These are phyloP conservation scores for Oryza glumipatula DNA, from an alignment of 176 grass and related monocot species.

Conservation along the genomic window DNA sequence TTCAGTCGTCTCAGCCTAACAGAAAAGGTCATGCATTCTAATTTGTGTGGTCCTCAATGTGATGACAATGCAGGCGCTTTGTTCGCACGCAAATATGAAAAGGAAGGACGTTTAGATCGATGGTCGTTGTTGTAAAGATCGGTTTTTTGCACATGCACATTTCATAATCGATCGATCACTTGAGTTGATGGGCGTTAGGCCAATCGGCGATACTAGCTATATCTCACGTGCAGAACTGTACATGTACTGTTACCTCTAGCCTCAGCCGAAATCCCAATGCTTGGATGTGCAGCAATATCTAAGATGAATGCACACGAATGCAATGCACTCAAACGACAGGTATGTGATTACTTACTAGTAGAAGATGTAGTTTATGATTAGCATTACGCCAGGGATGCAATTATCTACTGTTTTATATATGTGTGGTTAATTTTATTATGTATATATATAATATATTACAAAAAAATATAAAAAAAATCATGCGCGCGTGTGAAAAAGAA, in stretches of 20 bases:
- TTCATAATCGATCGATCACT: not conserved
- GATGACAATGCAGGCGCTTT: slow-evolving; percentile 49
- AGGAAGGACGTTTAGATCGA: not conserved
- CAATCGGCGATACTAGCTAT: not conserved
- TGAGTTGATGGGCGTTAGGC: not conserved
- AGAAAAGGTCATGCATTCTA: not conserved
- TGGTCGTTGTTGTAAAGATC: slow-evolving; percentile 34
- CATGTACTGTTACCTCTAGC: not conserved
- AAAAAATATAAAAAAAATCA: too few relatives aligned
- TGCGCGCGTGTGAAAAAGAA: too few relatives aligned
- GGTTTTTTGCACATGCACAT: slow-evolving; percentile 19
- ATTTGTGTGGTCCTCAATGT: slow-evolving; percentile 41
- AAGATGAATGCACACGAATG: not conserved
- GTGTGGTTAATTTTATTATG: too few relatives aligned
- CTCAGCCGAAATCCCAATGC: slow-evolving; percentile 24
- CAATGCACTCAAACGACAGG: not conserved
- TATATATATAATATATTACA: too few relatives aligned
- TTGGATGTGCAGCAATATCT: slow-evolving; percentile 44
- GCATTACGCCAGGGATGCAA: not conserved
- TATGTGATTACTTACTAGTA: not conserved
- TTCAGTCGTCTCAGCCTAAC: not conserved
- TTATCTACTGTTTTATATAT: too few relatives aligned
- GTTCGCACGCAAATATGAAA: slow-evolving; percentile 54
- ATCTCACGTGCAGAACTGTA: slow-evolving; percentile 30
- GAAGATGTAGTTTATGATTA: not conserved